Evolutionary conservation across 2,329 filamentous ascomycete genomes (phyloP).

Genomic region (Cercospora sesami): DNA sequence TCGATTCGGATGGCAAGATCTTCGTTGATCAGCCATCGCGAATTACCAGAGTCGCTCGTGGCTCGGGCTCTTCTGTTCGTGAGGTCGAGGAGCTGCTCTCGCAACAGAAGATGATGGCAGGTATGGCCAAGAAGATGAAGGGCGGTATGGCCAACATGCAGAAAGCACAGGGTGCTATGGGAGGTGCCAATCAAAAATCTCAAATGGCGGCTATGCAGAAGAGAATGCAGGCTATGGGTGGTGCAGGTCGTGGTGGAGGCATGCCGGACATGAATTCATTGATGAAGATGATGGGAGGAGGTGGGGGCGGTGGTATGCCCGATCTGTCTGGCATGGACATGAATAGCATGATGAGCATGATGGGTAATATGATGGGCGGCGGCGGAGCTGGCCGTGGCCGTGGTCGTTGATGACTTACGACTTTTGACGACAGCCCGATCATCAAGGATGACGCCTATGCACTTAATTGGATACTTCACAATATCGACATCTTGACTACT

Average conservation of each 20-base stretch:
- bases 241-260: constrained; percentile 59
- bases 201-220: constrained; percentile 98
- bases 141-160: constrained; percentile 98
- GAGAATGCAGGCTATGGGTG: constrained; percentile 87
- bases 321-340: constrained; percentile 58
- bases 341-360: constrained; percentile 74
- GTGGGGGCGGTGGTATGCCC: constrained; percentile 63
- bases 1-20: constrained; percentile 92
- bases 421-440: not conserved
- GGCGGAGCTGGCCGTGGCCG: constrained; percentile 24
- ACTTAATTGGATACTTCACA: not conserved
- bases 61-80: constrained; percentile 83
- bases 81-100: constrained; percentile 97
- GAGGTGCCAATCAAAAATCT: constrained; percentile 84
- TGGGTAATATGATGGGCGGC: constrained; percentile 63
- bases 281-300: constrained; percentile 82
- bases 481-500: not conserved
- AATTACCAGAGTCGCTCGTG: constrained; percentile 87
- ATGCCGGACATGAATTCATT: constrained; percentile 83
- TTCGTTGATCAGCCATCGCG: constrained; percentile 89
- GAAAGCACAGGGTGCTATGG: constrained; percentile 85
- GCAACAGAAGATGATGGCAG: constrained; percentile 97
- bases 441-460: not conserved
- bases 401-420: constrained; percentile 7
- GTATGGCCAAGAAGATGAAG: constrained; percentile 99